A percentile compares a stretch with the other conserved stretches of the same genome.
Conservation (phyloP, 345 rosid genomes). For the Murraya paniculata region DNA sequence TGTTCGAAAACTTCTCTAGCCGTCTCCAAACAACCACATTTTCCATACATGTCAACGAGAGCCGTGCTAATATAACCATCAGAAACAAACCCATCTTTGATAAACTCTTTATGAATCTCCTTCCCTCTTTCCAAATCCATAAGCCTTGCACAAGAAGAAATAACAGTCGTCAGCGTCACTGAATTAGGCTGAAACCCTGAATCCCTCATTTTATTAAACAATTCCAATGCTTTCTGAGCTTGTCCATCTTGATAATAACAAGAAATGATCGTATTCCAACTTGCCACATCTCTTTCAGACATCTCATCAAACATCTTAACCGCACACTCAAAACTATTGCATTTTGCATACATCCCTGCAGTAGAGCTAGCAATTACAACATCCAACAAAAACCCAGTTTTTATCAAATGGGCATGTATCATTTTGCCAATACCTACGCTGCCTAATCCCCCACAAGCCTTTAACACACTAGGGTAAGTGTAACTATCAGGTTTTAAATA, state of each 20-base stretch:
- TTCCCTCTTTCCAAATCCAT: conserved; percentile 62
- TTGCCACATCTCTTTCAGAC: conserved; percentile 57
- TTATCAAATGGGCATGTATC: conserved; percentile 53
- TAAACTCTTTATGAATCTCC: conserved; percentile 46
- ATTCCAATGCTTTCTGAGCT: conserved; percentile 52
- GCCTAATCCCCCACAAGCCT: conserved; percentile 58
- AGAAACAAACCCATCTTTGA: conserved; percentile 27
- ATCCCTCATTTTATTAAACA: conserved; percentile 48
- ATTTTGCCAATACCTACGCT: conserved; percentile 41
- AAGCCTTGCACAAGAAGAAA: conserved; percentile 60
- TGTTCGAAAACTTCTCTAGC: conserved; percentile 53
- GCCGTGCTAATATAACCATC: conserved; percentile 63
- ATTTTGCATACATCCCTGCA: conserved; percentile 51
- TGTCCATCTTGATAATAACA: conserved; percentile 65
- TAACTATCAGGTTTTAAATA: conserved; percentile 48
- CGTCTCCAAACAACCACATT: conserved; percentile 56
- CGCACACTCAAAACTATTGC: conserved; percentile 33
- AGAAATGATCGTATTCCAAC: conserved; percentile 72
- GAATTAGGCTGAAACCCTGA: conserved; percentile 60
- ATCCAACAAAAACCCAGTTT: conserved; percentile 47
- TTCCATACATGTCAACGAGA: conserved; percentile 73
- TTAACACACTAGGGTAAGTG: conserved; percentile 61
- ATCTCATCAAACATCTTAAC: conserved; percentile 66
- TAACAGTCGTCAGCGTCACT: conserved; percentile 47
- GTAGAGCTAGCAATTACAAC: conserved; percentile 57